Evolutionary conservation across 2,329 filamentous ascomycete genomes (phyloP), one percentile per base, ranked within the genome.

Genomic region (Aureobasidium pullulans): DNA sequence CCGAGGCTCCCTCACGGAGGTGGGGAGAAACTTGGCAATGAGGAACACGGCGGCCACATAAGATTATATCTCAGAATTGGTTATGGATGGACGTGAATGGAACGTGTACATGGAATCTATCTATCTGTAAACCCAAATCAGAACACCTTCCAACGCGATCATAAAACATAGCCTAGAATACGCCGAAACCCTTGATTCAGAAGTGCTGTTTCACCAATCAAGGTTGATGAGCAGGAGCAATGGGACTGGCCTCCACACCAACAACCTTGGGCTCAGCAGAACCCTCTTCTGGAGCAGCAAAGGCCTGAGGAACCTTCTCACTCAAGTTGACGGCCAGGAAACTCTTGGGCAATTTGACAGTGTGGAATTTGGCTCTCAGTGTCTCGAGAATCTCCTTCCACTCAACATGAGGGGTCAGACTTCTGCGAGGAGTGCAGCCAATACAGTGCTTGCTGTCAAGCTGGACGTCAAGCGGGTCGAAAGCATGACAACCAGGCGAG

Each of bases 371-470:
- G 52, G 89, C 93, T 65, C 92, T 85, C 64, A 99, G 77, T 1
- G 92, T 97, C 75, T 96, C 92, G 65, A 99, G 89, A n/a, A 99
- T 89, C 67, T 93, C 84, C 75, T 95, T 93, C 93, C 94, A 99
- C 72, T 99, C 90, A 39, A 86, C 85, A 74, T 99, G 95, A 2
- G 89, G 84, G 3, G 93, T 97, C 67, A 99, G 77, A 70, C 90
- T 95, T 63, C 94, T 82, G 63, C 92, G 81, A n/a, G 90, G 91
- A 6, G 93, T 90, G 71, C 89, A 96, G 42, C 93, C 92, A 67
- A 99, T 99, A 72, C 91, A 95, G 72, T 99, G 94, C 67, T 94
- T 90, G 67, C 89, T 94, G 73, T 99, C 94, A 31, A 99, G 84
- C 76, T 96, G 91, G 65, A 99, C 92, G 71, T 99, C 93, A 31